phyloP scores from a whole-genome alignment of 1,284 basidiomycete species.

The Naganishia sp. region DNA sequence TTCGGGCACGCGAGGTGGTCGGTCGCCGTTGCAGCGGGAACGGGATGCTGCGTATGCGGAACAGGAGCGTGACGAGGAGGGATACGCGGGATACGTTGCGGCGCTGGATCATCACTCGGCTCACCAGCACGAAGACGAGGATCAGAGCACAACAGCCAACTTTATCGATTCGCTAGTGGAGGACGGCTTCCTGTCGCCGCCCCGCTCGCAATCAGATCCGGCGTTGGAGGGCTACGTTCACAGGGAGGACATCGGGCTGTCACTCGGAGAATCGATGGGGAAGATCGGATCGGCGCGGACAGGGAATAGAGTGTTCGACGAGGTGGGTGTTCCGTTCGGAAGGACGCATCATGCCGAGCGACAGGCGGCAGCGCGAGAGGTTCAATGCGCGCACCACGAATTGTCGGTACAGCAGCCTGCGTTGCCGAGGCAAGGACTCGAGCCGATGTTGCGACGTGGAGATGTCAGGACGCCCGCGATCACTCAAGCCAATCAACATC shows the following conservation, averaged over 20 bases:
- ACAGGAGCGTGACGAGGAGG: slow-evolving; percentile 17
- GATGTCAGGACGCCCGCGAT: slow-evolving; percentile 45
- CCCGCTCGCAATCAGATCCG: slow-evolving; percentile 34
- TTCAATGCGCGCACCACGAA: background rate
- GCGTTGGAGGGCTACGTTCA: slow-evolving; percentile 4
- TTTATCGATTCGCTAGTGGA: slow-evolving; percentile 53
- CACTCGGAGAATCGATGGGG: slow-evolving; percentile 34
- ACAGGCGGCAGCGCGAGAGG: slow-evolving; percentile 38
- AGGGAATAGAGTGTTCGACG: slow-evolving; percentile 42
- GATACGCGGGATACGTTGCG: slow-evolving; percentile 16
- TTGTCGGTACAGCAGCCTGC: slow-evolving; percentile 42
- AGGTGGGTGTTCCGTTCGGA: slow-evolving; percentile 68
- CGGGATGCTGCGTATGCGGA: slow-evolving; percentile 10
- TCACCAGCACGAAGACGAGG: background rate
- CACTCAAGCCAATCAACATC: background rate
- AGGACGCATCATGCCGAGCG: slow-evolving; percentile 63
- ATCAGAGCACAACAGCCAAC: slow-evolving; percentile 47
- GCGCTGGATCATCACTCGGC: background rate
- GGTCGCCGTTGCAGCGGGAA: slow-evolving; percentile 7
- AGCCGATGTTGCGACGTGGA: slow-evolving; percentile 48
- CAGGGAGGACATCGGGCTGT: slow-evolving; percentile 36
- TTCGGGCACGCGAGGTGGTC: background rate
- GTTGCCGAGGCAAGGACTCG: slow-evolving; percentile 38
- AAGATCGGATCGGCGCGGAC: background rate
- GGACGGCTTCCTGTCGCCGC: slow-evolving; percentile 50